Conservation (phyloP, 805 yeast species). For the Sugiyamaella americana region DNA sequence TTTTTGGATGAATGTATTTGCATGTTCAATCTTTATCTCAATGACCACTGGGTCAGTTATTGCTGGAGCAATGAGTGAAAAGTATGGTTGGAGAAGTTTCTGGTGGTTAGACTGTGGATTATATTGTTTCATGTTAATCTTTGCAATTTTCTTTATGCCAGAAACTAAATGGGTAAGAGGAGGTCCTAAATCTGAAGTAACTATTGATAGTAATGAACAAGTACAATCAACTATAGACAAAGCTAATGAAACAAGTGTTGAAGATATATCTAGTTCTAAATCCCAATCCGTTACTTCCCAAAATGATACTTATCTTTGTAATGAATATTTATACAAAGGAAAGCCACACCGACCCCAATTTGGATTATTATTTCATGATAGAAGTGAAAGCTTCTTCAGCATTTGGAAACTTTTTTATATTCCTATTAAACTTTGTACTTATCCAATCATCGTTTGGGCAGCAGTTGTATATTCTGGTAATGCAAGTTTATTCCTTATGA, state of each 20-base stretch:
- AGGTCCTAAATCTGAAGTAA: conserved; percentile 1
- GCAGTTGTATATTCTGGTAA: conserved; percentile 8
- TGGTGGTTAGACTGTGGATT: conserved; percentile 10
- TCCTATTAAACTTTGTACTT: conserved; percentile 3
- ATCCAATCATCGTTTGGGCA: conserved; percentile 9
- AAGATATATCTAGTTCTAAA: too few species aligned
- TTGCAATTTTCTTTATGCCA: conserved; percentile 5
- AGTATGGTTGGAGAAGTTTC: conserved; percentile 12
- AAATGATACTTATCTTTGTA: not conserved
- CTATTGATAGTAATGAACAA: not conserved
- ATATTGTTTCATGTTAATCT: conserved; percentile 1
- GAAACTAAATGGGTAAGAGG: conserved; percentile 11
- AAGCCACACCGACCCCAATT: conserved; percentile 6
- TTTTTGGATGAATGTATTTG: conserved; percentile 43
- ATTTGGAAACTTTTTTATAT: conserved; percentile 6
- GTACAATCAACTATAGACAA: not conserved
- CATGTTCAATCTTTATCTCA: conserved; percentile 34
- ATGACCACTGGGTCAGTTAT: conserved; percentile 9
- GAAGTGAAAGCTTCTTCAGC: not conserved
- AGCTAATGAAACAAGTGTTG: not conserved
- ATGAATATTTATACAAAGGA: conserved; percentile 4
- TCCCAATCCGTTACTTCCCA: too few species aligned
- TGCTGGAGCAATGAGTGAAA: conserved; percentile 11
- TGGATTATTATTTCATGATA: not conserved
- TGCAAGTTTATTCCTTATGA: conserved; percentile 2